Evolutionary conservation across 2,329 filamentous ascomycete genomes (phyloP), one percentile per base, ranked within the genome.

Genomic region (Domatiomyces globalis): DNA sequence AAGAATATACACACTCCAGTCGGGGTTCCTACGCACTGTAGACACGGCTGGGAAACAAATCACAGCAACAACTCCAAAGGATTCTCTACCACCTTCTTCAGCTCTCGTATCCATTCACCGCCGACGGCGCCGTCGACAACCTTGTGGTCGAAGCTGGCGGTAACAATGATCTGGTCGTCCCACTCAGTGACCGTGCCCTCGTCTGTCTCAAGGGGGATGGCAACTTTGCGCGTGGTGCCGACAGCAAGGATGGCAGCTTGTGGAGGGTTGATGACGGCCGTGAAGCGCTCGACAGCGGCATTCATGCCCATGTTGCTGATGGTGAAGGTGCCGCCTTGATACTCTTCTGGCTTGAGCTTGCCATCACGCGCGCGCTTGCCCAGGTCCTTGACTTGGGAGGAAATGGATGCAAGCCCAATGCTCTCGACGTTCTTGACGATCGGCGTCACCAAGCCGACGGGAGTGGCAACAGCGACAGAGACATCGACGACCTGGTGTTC

Each of bases 251-350:
- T 98, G 66, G 82, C 85, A 50, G 92, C 86, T 76, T 98, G 94
- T 50, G 92, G 92, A 60, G 94, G 92, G 81, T 98, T 98, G 79
- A 98, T 95, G 66, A 98, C 85, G 61, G 92, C 92, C 49, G 92
- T 96, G 75, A 98, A 98, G 69, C 89, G 81, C 73, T 96, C 89
- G 57, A 98, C 84, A 48, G 92, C 90, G 46, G 83, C 67, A 80
- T 98, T 98, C 92, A 98, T 98, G 71, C 92, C 92, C 92, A 98
- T 94, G 81, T 98, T 98, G 74, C 87, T 94, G 73, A 98, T 96
- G 70, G 90, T 95, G 74, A 98, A 95, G 68, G 87, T 94, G 69
- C 92, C 92, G 51, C 92, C 92, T 78, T 95, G 90, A 81, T 94
- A 98, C 74, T 98, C 89, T 71, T 98, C 90, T 46, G 92, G 92